Base-by-base conservation (phyloP, 1,139 yeast species). In the Wickerhamomyces sp. region DNA sequence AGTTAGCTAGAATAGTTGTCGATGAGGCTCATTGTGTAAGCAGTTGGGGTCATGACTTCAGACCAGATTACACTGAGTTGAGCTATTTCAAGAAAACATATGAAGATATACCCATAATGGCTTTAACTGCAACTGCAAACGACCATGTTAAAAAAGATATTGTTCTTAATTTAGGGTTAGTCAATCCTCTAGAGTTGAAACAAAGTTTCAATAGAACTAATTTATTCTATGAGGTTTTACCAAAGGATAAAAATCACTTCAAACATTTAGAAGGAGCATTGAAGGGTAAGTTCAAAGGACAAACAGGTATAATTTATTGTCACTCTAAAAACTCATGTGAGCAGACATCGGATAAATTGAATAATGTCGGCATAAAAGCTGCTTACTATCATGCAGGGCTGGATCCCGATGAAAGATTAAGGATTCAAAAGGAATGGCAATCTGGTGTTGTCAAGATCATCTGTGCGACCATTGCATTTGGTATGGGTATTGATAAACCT, bases 1-100 rank as follows among this genome's bases (percentile, higher is more conserved):
- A 69, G 51, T 64, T 94, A 31, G 96, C 97, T 0, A 69, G 97
- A 39, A 76, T 94, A 26, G 97, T 94, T 10, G 89, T 94, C 35
- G 99, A 94, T 64, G 99, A 94, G 58, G 98, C 98, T 0, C 99
- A 94, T 64, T 94, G 99, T 72, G 95, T 94, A 41, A 87, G 96
- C 44, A 85, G 95, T 10, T 94, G 99, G 99, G 99, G 99, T 15
- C 98, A 94, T 61, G 98, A 94, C 63, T 94, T 94, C 60, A 72
- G 99, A 43, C 97, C 97, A 0, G 97, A 92, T 60, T 94, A 94
- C 63, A 87, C 89, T 54, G 84, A 81, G 24, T 69, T 94, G 60
- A 80, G 81, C 29, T 72, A 73, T 47, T 84, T 94, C 60, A 87
- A 89, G 54, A 62, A 67, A 27, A 74, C 77, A 42, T 92, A 76